Evolutionary conservation across 176 grass and related monocot species (phyloP).

Genomic region (Elymus sibiricus): DNA sequence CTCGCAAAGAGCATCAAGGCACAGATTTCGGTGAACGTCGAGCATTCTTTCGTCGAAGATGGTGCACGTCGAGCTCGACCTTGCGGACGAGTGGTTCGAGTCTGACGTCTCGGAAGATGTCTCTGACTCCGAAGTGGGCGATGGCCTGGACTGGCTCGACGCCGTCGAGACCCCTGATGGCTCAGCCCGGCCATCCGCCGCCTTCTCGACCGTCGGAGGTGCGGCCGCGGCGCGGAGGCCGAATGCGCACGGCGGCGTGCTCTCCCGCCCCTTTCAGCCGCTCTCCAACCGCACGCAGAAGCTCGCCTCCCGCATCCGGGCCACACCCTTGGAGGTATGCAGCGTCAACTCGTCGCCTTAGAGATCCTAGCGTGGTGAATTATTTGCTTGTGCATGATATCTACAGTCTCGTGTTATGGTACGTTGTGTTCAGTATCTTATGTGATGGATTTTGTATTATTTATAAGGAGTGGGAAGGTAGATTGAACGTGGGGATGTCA

Average conservation of each 20-base stretch:
- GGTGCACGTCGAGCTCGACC: too few species aligned
- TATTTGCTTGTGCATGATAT: too few species aligned
- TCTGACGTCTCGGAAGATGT: too few species aligned
- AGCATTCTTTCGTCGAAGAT: too few species aligned
- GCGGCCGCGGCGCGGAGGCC: constrained; percentile 40
- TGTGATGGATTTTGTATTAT: too few species aligned
- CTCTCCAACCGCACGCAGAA: constrained; percentile 87
- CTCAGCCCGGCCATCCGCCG: background rate
- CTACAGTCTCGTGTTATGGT: too few species aligned
- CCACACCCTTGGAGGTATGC: constrained; percentile 73
- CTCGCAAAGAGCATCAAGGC: too few species aligned
- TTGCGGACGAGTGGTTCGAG: too few species aligned
- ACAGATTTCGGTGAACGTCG: too few species aligned
- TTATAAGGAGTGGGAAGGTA: constrained; percentile 90
- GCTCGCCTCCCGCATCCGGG: constrained; percentile 61
- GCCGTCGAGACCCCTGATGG: constrained; percentile 41
- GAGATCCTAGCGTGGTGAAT: background rate
- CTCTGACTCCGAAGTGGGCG: constrained; percentile 30
- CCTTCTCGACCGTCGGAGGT: constrained; percentile 39
- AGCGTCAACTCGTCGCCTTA: background rate
- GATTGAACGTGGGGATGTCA: constrained; percentile 89
- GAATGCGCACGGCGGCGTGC: constrained; percentile 85
- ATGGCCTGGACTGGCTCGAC: constrained; percentile 76
- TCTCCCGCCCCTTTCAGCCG: constrained; percentile 73
- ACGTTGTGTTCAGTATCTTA: too few species aligned